Evolutionary conservation across 108 stramenopile species (phyloP).

Genomic region (Mediolabrus comicus): DNA sequence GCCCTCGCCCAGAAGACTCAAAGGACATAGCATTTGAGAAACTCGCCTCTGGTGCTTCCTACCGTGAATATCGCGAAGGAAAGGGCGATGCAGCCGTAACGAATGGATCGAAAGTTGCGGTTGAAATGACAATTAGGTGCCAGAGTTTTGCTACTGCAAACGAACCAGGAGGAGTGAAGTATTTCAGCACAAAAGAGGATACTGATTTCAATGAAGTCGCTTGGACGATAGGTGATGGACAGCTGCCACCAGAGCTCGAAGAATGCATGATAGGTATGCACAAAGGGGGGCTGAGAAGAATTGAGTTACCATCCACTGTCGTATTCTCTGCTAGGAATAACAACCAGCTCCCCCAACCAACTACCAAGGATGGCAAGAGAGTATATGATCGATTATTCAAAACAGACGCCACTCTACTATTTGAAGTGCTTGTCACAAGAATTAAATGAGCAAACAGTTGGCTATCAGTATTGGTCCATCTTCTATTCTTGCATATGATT

Average conservation of each 20-base stretch:
- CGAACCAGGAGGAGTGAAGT: conserved; percentile 76
- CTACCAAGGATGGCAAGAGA: conserved; percentile 70
- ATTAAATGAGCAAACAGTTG: conserved; percentile 49
- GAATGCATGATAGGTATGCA: conserved; percentile 71
- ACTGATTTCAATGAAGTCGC: conserved; percentile 79
- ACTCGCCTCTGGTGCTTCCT: conserved; percentile 58
- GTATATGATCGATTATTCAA: conserved; percentile 67
- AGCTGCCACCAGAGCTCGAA: conserved; percentile 61
- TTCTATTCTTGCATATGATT: not conserved
- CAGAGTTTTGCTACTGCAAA: conserved; percentile 66
- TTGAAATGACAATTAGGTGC: conserved; percentile 79
- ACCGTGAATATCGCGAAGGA: conserved; percentile 71
- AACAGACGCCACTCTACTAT: conserved; percentile 73
- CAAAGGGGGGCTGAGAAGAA: conserved; percentile 49
- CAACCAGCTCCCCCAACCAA: conserved; percentile 52
- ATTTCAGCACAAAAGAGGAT: conserved; percentile 66
- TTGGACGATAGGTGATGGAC: conserved; percentile 63
- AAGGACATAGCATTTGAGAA: conserved; percentile 59
- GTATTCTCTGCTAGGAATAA: conserved; percentile 65
- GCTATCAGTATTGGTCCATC: not conserved
- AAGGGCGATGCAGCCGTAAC: conserved; percentile 53
- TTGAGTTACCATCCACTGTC: conserved; percentile 65
- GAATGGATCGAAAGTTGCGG: conserved; percentile 65
- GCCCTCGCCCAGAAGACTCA: conserved; percentile 54
- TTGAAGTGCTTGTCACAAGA: conserved; percentile 72